Evolutionary conservation across 108 stramenopile species (phyloP), one percentile per base, ranked within the genome.

Genomic region (Pseudonitzschia multiseries): DNA sequence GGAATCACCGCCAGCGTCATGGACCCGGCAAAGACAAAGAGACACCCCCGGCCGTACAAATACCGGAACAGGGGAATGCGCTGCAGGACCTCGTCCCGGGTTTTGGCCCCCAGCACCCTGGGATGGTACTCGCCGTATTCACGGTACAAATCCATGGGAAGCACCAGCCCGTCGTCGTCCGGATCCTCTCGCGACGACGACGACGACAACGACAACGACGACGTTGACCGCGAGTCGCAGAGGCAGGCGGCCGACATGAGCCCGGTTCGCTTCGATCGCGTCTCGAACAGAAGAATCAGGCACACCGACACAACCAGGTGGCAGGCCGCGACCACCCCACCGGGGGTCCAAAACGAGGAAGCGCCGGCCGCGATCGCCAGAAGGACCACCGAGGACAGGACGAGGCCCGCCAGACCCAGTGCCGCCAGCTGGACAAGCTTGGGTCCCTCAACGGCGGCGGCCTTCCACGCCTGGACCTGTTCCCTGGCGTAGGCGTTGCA

Each of bases 1-100:
- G 67, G 48, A 40, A 42, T 52, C 57, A 80, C 67, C 32, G 83
- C 61, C 28, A 78, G 22, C 48, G 78, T 70, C 63, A 87, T 69
- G 40, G 33, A 66, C 21, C 82, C 87, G 10, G 75, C 77, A 70
- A 83, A 73, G 18, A 83, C 53, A 63, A 76, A 84, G 43, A 87
- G 57, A 9, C 80, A 12, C 0, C 87, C 87, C 4, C 87, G 83
- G 4, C 87, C 87, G 82, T 84, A 85, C 14, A 84, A 21, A 40
- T 81, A 75, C 28, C 79, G 74, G 44, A 82, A 70, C 27, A 87
- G 41, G 40, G 70, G 65, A 21, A 84, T 59, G 64, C 82, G 64
- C n/a, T 76, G 62, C 12, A 65, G 72, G 10, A 79, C 48, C 57
- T 70, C 56, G 36, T 70, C 72, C 20, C 82, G 73, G 24, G 42